These are phyloP conservation scores for Hebeloma cylindrosporum DNA, from an alignment of 768 basidiomycete species.

Conservation along the genomic window DNA sequence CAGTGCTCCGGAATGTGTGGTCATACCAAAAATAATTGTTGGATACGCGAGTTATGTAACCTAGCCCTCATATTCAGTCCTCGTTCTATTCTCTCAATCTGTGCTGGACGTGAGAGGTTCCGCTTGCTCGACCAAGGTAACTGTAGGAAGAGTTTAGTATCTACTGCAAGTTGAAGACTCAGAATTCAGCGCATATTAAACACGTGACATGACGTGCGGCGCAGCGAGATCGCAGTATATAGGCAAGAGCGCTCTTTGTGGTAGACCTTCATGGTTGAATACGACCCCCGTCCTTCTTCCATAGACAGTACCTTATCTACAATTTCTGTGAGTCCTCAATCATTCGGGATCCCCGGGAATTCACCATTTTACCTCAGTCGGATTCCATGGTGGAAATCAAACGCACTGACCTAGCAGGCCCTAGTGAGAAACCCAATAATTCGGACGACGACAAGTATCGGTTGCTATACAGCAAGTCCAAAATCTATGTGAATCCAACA, in stretches of 20 bases:
- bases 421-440: conserved; percentile 14
- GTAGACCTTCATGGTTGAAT: conserved; percentile 20
- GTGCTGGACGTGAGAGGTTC: too few species aligned
- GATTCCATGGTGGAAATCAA: conserved; percentile 80
- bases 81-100: too few species aligned
- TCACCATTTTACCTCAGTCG: conserved; percentile 30
- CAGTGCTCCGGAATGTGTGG: conserved; percentile 97
- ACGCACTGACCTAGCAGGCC: conserved; percentile 34
- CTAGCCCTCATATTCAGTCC: too few species aligned
- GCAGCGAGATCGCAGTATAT: conserved; percentile 13
- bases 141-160: too few species aligned
- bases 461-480: conserved; percentile 87
- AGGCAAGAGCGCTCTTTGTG: background rate
- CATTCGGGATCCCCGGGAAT: too few species aligned
- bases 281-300: conserved; percentile 19
- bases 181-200: background rate
- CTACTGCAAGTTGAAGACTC: background rate
- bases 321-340: background rate
- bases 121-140: too few species aligned
- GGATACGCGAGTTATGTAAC: too few species aligned
- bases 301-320: conserved; percentile 26
- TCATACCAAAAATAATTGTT: conserved; percentile 83
- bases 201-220: conserved; percentile 23
- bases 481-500: conserved; percentile 95
- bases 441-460: conserved; percentile 60